Evolutionary conservation across 306 rosid species (phyloP).

Genomic region (Castanea crenata): DNA sequence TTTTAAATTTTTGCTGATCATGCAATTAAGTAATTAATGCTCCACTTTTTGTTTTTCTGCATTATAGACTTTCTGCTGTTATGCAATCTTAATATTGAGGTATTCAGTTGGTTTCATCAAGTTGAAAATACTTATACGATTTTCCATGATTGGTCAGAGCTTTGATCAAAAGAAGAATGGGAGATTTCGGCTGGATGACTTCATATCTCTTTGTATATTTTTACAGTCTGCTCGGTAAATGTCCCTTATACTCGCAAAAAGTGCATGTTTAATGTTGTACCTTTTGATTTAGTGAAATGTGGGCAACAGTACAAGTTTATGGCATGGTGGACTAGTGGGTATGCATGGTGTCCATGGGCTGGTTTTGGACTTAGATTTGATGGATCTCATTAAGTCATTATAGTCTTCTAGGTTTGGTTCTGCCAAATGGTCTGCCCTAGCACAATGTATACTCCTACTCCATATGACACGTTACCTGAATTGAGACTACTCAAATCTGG

Average conservation of each 20-base stretch:
- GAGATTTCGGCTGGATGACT: conserved; percentile 69
- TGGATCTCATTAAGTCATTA: not conserved
- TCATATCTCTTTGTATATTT: conserved; percentile 83
- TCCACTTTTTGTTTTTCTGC: not conserved
- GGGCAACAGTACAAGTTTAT: not conserved
- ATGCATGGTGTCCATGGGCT: not conserved
- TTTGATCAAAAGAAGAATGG: conserved; percentile 87
- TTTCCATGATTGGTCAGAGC: conserved; percentile 57
- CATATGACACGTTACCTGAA: not conserved
- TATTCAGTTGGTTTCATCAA: conserved; percentile 5
- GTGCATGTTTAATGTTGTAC: not conserved
- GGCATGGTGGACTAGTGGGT: not conserved
- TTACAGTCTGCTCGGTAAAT: conserved; percentile 80
- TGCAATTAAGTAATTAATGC: not conserved
- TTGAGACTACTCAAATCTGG: not conserved
- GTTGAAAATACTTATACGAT: not conserved
- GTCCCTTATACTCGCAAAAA: not conserved
- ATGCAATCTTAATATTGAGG: not conserved
- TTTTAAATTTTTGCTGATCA: not conserved
- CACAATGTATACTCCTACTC: not conserved
- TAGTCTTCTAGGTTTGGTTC: not conserved
- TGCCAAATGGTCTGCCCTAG: not conserved
- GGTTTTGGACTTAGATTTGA: not conserved
- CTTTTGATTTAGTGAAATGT: not conserved
- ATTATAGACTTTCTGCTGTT: not conserved